Evolutionary conservation across 2,329 filamentous ascomycete genomes (phyloP).

Genomic region (Calonectria multiphialidica): DNA sequence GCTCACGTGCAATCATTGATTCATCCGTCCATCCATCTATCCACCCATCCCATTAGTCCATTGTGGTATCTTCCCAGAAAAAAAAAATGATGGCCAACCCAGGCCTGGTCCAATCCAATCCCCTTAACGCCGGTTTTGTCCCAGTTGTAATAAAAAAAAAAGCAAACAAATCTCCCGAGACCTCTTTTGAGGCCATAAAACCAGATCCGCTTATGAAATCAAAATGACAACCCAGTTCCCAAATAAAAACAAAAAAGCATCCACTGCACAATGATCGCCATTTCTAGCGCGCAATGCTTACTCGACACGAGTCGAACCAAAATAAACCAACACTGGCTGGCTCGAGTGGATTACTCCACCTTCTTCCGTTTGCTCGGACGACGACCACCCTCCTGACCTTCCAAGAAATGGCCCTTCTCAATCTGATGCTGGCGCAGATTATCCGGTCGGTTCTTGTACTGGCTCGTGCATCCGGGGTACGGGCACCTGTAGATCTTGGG

Average conservation of each 20-base stretch:
- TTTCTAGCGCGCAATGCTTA: neutral
- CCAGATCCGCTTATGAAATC: neutral
- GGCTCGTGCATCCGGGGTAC: slow-evolving; percentile 65
- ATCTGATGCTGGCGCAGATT: slow-evolving; percentile 69
- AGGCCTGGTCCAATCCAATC: slow-evolving; percentile 2
- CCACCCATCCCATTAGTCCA: slow-evolving; percentile 24
- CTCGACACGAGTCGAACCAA: neutral
- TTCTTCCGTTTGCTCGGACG: slow-evolving; percentile 64
- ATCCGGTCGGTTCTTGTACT: slow-evolving; percentile 67
- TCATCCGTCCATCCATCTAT: neutral
- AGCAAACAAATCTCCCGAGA: slow-evolving; percentile 12
- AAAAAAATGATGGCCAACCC: neutral
- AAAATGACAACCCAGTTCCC: neutral
- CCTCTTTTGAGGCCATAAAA: neutral
- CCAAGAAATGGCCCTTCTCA: slow-evolving; percentile 67
- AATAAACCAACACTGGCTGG: neutral
- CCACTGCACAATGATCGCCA: neutral
- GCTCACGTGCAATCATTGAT: slow-evolving; percentile 4
- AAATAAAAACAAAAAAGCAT: neutral
- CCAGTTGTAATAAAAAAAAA: slow-evolving; percentile 17
- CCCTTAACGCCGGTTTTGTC: slow-evolving; percentile 32
- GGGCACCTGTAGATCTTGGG: slow-evolving; percentile 65
- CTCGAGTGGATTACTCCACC: slow-evolving; percentile 32
- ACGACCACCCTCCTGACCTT: slow-evolving; percentile 51
- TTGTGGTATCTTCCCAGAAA: slow-evolving; percentile 34